Percentiles rank a stretch among this genome's conserved stretches.
Conservation (phyloP, 2,329 filamentous ascomycete species). For the Aspergillus latus region DNA sequence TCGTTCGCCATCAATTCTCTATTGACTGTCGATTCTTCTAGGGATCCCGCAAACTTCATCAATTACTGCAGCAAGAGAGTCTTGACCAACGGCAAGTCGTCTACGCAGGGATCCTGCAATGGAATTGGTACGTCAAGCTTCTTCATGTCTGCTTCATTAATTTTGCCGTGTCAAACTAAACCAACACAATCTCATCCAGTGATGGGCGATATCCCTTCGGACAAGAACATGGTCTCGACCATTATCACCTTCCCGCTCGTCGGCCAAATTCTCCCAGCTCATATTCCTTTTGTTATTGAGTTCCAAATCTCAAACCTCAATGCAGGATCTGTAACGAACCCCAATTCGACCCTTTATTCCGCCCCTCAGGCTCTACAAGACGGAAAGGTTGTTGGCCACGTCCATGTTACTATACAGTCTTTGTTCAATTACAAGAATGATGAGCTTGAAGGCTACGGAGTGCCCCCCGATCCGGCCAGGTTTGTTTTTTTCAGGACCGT, state of each 20-base stretch:
- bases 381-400: constrained; percentile 9
- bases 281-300: not conserved
- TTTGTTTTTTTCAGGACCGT: constrained; percentile 8
- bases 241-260: constrained; percentile 3
- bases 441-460: not conserved
- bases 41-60: constrained; percentile 13
- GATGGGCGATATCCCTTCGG: constrained; percentile 10
- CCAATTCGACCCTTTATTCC: constrained; percentile 7
- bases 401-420: constrained; percentile 6
- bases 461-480: not conserved
- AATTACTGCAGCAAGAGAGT: constrained; percentile 5
- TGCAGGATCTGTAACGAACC: constrained; percentile 8
- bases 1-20: not conserved
- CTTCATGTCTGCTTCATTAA: too few species aligned
- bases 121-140: not conserved
- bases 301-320: constrained; percentile 2
- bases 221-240: constrained; percentile 8
- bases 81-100: constrained; percentile 5
- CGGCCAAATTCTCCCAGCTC: not conserved
- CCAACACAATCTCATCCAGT: not conserved
- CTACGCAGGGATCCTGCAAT: constrained; percentile 4
- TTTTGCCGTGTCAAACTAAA: too few species aligned
- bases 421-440: not conserved
- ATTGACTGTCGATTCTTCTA: not conserved
- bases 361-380: constrained; percentile 5